These are phyloP conservation scores for Ophiostoma triangulosporum DNA, from an alignment of 2,329 filamentous ascomycete genomes.

Conservation along the genomic window DNA sequence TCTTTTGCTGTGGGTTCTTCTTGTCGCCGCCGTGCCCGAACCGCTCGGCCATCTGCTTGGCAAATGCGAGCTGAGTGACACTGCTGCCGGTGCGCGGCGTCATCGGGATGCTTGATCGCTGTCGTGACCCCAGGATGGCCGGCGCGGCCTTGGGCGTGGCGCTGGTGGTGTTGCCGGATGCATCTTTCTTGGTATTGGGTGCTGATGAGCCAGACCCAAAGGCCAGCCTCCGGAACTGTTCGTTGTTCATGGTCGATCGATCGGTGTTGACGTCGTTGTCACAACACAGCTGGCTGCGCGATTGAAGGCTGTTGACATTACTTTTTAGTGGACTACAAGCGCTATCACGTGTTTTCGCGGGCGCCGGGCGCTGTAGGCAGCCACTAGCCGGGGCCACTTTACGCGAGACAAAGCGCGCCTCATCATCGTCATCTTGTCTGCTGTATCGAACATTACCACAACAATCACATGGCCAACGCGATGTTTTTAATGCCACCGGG, in stretches of 20 bases:
- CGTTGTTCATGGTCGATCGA: slow-evolving; percentile 63
- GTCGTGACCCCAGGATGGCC: slow-evolving; percentile 57
- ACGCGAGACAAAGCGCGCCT: slow-evolving; percentile 9
- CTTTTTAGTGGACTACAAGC: neutral
- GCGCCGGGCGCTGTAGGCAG: neutral
- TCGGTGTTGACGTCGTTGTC: neutral
- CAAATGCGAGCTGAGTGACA: slow-evolving; percentile 52
- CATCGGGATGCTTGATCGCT: slow-evolving; percentile 78
- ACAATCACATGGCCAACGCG: neutral
- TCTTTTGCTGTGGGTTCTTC: slow-evolving; percentile 41
- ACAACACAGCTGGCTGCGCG: neutral
- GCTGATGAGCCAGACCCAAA: slow-evolving; percentile 25
- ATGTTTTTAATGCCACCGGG: neutral
- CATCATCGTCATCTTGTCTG: slow-evolving; percentile 4
- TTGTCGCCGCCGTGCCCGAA: slow-evolving; percentile 34
- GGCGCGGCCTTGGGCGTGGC: slow-evolving; percentile 17
- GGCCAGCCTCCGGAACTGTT: slow-evolving; percentile 77
- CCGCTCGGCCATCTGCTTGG: slow-evolving; percentile 69
- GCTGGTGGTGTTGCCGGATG: neutral
- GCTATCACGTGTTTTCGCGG: slow-evolving; percentile 14
- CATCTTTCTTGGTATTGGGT: slow-evolving; percentile 16
- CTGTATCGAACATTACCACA: neutral
- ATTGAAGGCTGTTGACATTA: neutral
- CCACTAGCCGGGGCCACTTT: slow-evolving; percentile 7
- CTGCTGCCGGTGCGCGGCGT: slow-evolving; percentile 66